These are phyloP conservation scores for Paracoccidioides brasiliensis DNA, from an alignment of 2,329 filamentous ascomycete genomes.

Conservation along the genomic window DNA sequence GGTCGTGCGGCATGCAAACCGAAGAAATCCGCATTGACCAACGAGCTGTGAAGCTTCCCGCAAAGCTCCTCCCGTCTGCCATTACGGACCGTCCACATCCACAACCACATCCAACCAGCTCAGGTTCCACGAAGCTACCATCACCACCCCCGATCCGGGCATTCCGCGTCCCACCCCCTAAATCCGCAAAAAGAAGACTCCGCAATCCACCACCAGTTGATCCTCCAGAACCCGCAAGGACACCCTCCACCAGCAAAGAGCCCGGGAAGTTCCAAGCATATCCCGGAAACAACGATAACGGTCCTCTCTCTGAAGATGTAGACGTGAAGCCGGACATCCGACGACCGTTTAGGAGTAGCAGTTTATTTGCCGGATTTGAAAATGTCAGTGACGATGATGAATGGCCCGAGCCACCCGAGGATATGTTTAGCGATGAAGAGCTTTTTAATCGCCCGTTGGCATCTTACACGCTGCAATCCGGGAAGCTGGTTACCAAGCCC, in stretches of 20 bases:
- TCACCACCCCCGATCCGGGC: constrained; percentile 21
- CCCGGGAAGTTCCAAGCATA: constrained; percentile 50
- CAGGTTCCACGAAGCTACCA: constrained; percentile 10
- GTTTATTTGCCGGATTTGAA: constrained; percentile 77
- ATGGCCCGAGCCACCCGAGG: constrained; percentile 13
- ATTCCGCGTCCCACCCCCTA: constrained; percentile 24
- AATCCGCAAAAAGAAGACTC: constrained; percentile 18
- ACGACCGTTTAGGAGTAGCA: constrained; percentile 63
- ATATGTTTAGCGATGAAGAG: constrained; percentile 33
- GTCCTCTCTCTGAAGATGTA: constrained; percentile 44
- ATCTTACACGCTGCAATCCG: constrained; percentile 30
- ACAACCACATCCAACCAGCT: constrained; percentile 24
- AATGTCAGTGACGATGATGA: constrained; percentile 41
- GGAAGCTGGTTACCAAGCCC: constrained; percentile 29
- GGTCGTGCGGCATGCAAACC: constrained; percentile 61
- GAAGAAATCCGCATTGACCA: constrained; percentile 79
- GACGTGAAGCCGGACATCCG: constrained; percentile 43
- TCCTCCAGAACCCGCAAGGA: constrained; percentile 26
- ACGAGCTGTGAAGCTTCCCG: constrained; percentile 59
- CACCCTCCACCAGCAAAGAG: constrained; percentile 12
- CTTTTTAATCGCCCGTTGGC: constrained; percentile 33
- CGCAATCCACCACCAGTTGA: constrained; percentile 25
- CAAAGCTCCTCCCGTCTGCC: constrained; percentile 65
- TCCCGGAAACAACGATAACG: constrained; percentile 69
- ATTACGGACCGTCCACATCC: constrained; percentile 39